Evolutionary conservation across 495 filamentous ascomycete species (phyloP).

Genomic region (Neurospora sp.): DNA sequence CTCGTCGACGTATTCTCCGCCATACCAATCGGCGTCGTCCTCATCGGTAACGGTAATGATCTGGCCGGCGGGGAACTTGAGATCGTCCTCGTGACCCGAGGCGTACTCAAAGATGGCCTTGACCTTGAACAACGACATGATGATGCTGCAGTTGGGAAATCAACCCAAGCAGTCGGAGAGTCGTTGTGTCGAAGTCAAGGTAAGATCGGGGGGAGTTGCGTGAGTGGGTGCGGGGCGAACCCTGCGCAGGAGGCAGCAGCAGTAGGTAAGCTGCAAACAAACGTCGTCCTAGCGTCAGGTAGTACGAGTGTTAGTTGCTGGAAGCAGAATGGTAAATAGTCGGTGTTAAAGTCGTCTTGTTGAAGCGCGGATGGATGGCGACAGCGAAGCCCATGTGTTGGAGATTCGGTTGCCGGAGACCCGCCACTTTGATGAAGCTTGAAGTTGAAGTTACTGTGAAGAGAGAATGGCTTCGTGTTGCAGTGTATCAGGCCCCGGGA

Average conservation of each 20-base stretch:
- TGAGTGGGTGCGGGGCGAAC: conserved; percentile 7
- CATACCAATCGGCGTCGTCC: conserved; percentile 94
- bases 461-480: not conserved
- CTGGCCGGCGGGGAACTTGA: conserved; percentile 75
- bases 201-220: conserved; percentile 6
- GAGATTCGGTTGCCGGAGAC: not conserved
- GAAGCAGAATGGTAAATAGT: not conserved
- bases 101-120: conserved; percentile 89
- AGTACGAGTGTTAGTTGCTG: not conserved
- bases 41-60: conserved; percentile 86
- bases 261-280: not conserved
- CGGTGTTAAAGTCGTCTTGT: not conserved
- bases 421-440: not conserved
- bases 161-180: not conserved
- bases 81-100: conserved; percentile 88
- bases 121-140: conserved; percentile 81
- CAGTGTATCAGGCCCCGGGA: not conserved
- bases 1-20: conserved; percentile 75
- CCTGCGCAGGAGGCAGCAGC: not conserved
- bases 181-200: not conserved
- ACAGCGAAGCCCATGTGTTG: not conserved
- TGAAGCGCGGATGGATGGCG: not conserved
- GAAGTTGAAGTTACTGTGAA: not conserved
- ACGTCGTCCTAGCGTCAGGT: not conserved
- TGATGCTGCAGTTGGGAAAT: conserved; percentile 18